These are phyloP conservation scores for Castanospermum australe DNA, from an alignment of 306 rosid species.

Conservation along the genomic window DNA sequence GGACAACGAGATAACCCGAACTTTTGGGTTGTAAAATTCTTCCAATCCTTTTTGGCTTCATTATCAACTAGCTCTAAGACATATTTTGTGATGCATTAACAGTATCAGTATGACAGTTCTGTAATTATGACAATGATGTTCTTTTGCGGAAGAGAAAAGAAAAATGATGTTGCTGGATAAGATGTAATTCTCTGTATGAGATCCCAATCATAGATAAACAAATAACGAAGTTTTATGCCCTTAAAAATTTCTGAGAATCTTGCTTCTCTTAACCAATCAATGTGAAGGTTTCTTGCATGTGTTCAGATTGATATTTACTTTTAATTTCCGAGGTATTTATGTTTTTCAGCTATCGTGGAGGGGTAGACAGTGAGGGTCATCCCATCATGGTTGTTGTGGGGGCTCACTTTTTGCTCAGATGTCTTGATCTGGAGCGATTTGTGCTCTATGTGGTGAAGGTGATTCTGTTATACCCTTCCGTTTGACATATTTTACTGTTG, in stretches of 20 bases:
- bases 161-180: background rate
- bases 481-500: conserved; percentile 14
- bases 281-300: background rate
- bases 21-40: conserved; percentile 7
- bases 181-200: background rate
- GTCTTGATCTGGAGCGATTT: conserved; percentile 96
- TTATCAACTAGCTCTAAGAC: background rate
- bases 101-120: background rate
- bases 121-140: background rate
- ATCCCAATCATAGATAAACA: conserved; percentile 2
- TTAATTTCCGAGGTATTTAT: conserved; percentile 12
- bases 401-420: conserved; percentile 92
- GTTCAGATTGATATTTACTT: conserved; percentile 14
- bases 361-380: conserved; percentile 94
- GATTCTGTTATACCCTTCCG: conserved; percentile 29
- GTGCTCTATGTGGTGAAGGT: conserved; percentile 86
- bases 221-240: conserved; percentile 4
- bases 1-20: conserved; percentile 5
- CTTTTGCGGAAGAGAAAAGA: conserved; percentile 3
- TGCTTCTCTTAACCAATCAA: background rate
- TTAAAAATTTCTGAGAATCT: background rate
- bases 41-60: conserved; percentile 2
- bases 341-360: conserved; percentile 87
- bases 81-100: background rate
- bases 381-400: conserved; percentile 98